Evolutionary conservation across 257 asterid species (phyloP), one percentile per base, ranked within the genome.

Genomic region (Przewalskia tangutica): DNA sequence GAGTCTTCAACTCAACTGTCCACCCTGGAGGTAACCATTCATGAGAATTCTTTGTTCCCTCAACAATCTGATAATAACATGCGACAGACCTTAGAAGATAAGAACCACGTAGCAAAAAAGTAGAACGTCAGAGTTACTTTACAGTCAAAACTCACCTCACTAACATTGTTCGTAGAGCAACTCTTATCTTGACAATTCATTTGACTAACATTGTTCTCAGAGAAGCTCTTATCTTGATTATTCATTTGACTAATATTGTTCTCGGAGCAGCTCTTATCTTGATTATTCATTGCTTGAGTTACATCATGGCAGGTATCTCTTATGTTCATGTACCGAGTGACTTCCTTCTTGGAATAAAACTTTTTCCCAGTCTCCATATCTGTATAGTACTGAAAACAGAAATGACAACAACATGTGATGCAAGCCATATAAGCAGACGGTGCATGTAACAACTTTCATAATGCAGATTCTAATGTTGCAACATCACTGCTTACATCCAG

Each of bases 1-100:
- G 80, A 60, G 46, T 20, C 84, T 32, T 88, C 82, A 89, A 84
- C 83, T 91, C 90, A 81, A 83, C 55, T 36, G 17, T 80, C 97
- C 97, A 92, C 81, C 95, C 95, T 59, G 14, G 80, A 46, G 97
- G 97, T 85, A 92, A 87, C 93, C 93, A 89, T 50, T 87, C 88
- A 63, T 82, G 85, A 79, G 84, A 80, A 63, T 62, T 84, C 77
- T 67, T 81, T 77, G 80, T 64, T 80, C 42, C 79, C 42, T 64
- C 85, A 53, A 81, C 77, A 77, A 44, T 64, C 95, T 91, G 86
- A 46, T 53, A 84, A 44, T 75, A 70, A 85, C 62, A 63, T 9
- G 32, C 1, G 55, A 77, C 16, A 46, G 34, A 40, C 48, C 50
- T 67, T 32, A 79, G 82, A 44, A 77, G 65, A 77, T 66, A 81